Evolutionary conservation across 2,329 filamentous ascomycete species (phyloP).

Genomic region (Verticillium albo-atrum): DNA sequence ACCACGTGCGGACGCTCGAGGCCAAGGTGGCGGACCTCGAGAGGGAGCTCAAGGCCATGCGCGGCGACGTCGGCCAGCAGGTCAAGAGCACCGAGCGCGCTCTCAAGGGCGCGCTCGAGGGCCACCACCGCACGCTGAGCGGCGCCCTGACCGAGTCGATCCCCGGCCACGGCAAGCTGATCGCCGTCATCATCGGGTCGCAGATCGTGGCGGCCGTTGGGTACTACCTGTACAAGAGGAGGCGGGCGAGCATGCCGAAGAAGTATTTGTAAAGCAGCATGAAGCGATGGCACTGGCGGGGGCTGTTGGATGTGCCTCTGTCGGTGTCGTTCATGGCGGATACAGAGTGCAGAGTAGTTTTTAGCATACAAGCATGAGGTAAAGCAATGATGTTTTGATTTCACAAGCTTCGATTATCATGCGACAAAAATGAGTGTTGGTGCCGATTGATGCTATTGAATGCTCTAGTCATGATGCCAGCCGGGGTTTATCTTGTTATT

Average conservation of each 20-base stretch:
- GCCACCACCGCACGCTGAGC: constrained; percentile 45
- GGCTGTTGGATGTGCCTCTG: not conserved
- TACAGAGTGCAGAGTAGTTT: not conserved
- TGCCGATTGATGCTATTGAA: too few relatives aligned
- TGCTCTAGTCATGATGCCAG: too few relatives aligned
- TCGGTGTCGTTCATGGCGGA: not conserved
- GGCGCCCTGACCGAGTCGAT: constrained; percentile 42
- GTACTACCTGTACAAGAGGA: constrained; percentile 77
- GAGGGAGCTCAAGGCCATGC: constrained; percentile 53
- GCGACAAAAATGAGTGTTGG: too few relatives aligned
- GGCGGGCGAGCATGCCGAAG: constrained; percentile 73
- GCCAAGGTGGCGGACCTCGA: constrained; percentile 48
- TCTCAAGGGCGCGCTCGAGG: constrained; percentile 46
- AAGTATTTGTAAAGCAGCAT: constrained; percentile 68
- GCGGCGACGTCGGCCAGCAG: constrained; percentile 48
- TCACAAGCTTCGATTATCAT: too few relatives aligned
- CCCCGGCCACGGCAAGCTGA: constrained; percentile 47
- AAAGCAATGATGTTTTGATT: too few relatives aligned
- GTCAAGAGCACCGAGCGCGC: constrained; percentile 45
- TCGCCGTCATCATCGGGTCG: constrained; percentile 69
- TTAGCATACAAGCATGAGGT: constrained; percentile 11
- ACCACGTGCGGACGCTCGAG: constrained; percentile 38
- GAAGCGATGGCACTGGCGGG: not conserved
- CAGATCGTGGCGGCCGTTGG: constrained; percentile 66
- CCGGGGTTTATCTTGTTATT: too few relatives aligned